Conservation (phyloP, 768 basidiomycete species). For the Suillus bovinus region DNA sequence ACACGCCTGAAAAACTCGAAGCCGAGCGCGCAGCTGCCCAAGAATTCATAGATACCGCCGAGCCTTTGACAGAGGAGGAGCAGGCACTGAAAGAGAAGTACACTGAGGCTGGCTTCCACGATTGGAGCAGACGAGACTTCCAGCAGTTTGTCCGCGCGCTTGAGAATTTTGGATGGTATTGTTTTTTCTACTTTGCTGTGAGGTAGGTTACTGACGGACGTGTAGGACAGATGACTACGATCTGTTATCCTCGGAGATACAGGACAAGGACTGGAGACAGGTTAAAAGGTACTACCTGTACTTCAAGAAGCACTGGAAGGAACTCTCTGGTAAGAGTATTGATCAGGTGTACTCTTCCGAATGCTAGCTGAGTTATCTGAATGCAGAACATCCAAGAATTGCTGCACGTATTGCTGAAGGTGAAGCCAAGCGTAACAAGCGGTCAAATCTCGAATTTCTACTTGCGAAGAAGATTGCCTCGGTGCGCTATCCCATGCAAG, state of each 20-base stretch:
- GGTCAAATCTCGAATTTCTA: constrained; percentile 76
- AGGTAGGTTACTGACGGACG: not conserved
- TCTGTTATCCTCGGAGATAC: constrained; percentile 78
- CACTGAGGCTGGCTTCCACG: constrained; percentile 76
- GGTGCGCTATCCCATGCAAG: constrained; percentile 92
- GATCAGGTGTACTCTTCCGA: not conserved
- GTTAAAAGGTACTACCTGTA: constrained; percentile 77
- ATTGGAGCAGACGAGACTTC: constrained; percentile 93
- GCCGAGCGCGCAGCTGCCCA: constrained; percentile 79
- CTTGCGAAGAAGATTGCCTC: constrained; percentile 82
- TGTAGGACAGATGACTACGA: constrained; percentile 64
- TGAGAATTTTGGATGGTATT: constrained; percentile 80
- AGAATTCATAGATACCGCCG: constrained; percentile 90
- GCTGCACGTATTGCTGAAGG: constrained; percentile 85
- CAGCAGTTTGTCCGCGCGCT: constrained; percentile 83
- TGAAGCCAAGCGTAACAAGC: constrained; percentile 86
- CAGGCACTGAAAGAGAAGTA: constrained; percentile 76
- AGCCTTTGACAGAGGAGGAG: constrained; percentile 89
- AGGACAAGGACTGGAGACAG: constrained; percentile 78
- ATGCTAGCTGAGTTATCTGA: not conserved
- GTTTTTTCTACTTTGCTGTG: constrained; percentile 20
- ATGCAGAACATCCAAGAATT: constrained; percentile 74
- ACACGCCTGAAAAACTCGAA: constrained; percentile 83
- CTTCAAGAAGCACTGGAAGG: constrained; percentile 89
- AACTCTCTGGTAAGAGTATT: constrained; percentile 63